A percentile compares a stretch with the other conserved stretches of the same genome.
Evolutionary conservation across 305 asterid species (phyloP).

Genomic region (Salvia sclarea): DNA sequence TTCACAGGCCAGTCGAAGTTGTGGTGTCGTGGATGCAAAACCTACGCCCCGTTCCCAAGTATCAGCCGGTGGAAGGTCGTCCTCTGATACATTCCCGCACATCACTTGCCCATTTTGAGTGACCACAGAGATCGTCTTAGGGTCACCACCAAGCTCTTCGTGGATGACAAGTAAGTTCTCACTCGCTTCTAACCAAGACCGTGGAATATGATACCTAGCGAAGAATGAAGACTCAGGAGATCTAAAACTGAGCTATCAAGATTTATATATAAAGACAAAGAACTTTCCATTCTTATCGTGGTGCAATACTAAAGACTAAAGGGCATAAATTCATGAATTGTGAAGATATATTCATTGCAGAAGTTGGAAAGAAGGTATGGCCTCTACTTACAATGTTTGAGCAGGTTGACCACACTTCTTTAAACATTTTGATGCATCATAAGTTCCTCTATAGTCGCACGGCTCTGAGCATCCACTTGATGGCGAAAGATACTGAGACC

Average conservation of each 20-base stretch:
- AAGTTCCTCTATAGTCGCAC: slow-evolving; percentile 79
- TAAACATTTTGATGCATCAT: slow-evolving; percentile 60
- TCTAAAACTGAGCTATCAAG: neutral
- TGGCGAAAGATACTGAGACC: slow-evolving; percentile 74
- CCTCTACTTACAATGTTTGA: slow-evolving; percentile 58
- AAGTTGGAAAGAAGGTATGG: neutral
- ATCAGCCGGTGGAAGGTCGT: slow-evolving; percentile 63
- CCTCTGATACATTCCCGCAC: slow-evolving; percentile 54
- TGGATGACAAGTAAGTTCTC: slow-evolving; percentile 69
- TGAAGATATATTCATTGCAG: neutral
- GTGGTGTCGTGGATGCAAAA: slow-evolving; percentile 45
- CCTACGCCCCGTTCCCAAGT: slow-evolving; percentile 51
- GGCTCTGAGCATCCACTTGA: slow-evolving; percentile 65
- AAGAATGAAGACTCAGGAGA: neutral
- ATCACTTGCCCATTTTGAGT: slow-evolving; percentile 48
- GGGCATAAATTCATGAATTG: neutral
- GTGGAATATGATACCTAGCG: slow-evolving; percentile 67
- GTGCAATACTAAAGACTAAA: neutral
- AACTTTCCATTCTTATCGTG: neutral
- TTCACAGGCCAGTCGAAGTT: slow-evolving; percentile 58
- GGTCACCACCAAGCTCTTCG: slow-evolving; percentile 80
- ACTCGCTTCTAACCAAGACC: slow-evolving; percentile 63
- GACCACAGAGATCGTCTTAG: slow-evolving; percentile 52
- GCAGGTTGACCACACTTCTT: slow-evolving; percentile 82
- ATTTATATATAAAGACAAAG: no score